Percentiles rank a stretch among this genome's conserved stretches.
These are phyloP conservation scores for Canna indica DNA, from an alignment of 176 grass and related monocot genomes.

Conservation along the genomic window DNA sequence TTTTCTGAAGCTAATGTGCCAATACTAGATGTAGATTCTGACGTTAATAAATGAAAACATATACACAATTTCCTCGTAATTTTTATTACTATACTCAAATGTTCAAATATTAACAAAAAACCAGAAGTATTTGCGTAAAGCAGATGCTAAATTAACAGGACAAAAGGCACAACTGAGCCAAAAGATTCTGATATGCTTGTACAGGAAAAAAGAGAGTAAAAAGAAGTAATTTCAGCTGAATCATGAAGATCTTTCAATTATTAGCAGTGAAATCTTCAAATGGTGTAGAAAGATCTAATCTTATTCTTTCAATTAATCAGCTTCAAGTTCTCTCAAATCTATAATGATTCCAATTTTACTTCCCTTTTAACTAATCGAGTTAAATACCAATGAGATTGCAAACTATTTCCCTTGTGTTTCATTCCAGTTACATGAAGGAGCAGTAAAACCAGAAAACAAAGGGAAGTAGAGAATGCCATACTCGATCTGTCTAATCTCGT, in stretches of 20 bases:
- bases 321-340: not conserved
- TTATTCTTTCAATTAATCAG: not conserved
- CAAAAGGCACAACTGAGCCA: not conserved
- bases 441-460: not conserved
- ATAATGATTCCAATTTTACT: not conserved
- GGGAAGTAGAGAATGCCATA: conserved; percentile 11
- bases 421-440: not conserved
- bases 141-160: not conserved
- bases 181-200: not conserved
- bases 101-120: not conserved
- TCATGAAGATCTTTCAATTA: not conserved
- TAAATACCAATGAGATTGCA: not conserved
- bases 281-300: not conserved
- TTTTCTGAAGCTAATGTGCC: no score
- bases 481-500: conserved; percentile 36
- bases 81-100: not conserved
- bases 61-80: no score
- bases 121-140: not conserved
- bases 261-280: not conserved
- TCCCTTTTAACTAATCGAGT: not conserved
- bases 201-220: not conserved
- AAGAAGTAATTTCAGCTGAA: not conserved
- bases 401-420: not conserved
- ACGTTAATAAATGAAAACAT: no score
- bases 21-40: no score